Conservation (phyloP, 768 basidiomycete species). For the Calocera cornea region DNA sequence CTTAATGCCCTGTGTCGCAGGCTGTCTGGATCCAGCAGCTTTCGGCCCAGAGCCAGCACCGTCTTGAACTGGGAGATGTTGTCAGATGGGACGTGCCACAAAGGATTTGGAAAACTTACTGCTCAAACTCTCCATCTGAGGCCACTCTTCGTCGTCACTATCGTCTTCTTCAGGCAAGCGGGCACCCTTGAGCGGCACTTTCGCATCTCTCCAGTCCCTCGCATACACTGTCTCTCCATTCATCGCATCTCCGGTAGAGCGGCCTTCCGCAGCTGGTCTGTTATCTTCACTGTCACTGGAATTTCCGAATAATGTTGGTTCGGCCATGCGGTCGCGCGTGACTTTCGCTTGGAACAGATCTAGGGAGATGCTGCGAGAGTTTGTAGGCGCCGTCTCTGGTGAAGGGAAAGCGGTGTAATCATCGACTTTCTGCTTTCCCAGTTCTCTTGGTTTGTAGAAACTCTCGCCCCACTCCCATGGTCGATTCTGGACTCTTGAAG, state of each 20-base stretch:
- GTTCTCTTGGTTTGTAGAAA: slow-evolving; percentile 41
- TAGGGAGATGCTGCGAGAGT: slow-evolving; percentile 56
- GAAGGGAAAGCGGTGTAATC: slow-evolving; percentile 19
- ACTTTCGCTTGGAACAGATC: slow-evolving; percentile 53
- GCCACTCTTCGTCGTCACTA: slow-evolving; percentile 21
- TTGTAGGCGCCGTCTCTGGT: slow-evolving; percentile 34
- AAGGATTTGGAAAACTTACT: slow-evolving; percentile 22
- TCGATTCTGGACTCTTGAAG: slow-evolving; percentile 46
- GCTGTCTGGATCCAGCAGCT: slow-evolving; percentile 13
- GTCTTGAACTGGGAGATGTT: slow-evolving; percentile 35
- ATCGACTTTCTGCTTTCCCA: slow-evolving; percentile 34
- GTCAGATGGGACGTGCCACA: slow-evolving; percentile 22
- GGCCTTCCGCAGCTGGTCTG: slow-evolving; percentile 32
- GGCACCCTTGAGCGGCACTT: slow-evolving; percentile 33
- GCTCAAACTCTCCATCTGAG: slow-evolving; percentile 9
- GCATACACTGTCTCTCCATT: slow-evolving; percentile 50
- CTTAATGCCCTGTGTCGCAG: slow-evolving; percentile 27
- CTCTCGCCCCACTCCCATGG: slow-evolving; percentile 85
- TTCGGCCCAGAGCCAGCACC: slow-evolving; percentile 25
- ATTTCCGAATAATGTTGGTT: slow-evolving; percentile 17
- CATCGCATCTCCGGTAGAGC: slow-evolving; percentile 54
- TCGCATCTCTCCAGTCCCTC: slow-evolving; percentile 66
- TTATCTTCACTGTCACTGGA: slow-evolving; percentile 22
- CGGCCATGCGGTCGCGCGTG: slow-evolving; percentile 44
- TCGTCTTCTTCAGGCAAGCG: slow-evolving; percentile 17